Evolutionary conservation across 176 grass and related monocot species (phyloP).

Genomic region (Coix lacrymajobi): DNA sequence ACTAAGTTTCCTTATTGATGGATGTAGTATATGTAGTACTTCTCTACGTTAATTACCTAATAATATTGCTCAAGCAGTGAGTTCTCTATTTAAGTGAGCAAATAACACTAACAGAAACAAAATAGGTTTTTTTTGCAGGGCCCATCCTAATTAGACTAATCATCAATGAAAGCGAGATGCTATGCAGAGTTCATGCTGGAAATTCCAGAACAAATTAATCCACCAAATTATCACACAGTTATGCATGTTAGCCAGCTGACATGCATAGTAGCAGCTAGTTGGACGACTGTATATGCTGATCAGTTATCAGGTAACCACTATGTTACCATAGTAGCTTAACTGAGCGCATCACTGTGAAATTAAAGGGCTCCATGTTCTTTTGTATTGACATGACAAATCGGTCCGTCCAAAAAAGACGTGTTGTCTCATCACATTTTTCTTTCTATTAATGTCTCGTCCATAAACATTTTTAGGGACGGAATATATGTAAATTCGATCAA

Average conservation of each 20-base stretch:
- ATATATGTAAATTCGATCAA: not conserved
- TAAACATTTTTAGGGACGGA: not conserved
- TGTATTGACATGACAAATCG: not conserved
- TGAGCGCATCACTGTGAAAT: not conserved
- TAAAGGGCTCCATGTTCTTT: not conserved
- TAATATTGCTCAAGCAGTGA: not conserved
- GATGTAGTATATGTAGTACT: not conserved
- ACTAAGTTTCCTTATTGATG: not conserved
- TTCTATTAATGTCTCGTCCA: not conserved
- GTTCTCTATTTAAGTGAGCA: not conserved
- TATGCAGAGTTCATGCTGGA: not conserved
- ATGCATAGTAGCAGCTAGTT: not conserved
- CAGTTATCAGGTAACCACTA: not conserved
- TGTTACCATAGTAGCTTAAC: constrained; percentile 2
- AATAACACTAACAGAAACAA: not conserved
- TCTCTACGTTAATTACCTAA: not conserved
- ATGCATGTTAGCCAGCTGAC: not conserved
- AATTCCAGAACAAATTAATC: not conserved
- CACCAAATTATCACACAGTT: not conserved
- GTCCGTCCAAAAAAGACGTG: constrained; percentile 1
- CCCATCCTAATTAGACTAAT: not conserved
- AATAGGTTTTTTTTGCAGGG: too few species aligned
- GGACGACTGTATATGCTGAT: not conserved
- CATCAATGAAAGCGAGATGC: not conserved
- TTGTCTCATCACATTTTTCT: not conserved